Evolutionary conservation across 306 rosid genomes (phyloP).

Genomic region (Sophora flavescens): DNA sequence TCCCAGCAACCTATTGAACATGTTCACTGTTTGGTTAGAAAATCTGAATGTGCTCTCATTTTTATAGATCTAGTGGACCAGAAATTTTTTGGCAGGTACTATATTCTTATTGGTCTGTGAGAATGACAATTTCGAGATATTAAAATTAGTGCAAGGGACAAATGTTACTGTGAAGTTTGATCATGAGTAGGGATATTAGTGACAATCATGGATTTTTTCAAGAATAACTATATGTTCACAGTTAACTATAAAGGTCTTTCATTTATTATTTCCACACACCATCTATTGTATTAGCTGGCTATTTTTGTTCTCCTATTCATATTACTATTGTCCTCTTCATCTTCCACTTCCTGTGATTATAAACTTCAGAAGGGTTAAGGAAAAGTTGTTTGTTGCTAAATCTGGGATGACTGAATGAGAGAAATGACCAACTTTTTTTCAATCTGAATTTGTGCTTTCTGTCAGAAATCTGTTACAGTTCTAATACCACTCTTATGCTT

Average conservation of each 20-base stretch:
- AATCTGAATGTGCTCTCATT: slow-evolving; percentile 20
- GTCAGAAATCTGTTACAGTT: neutral
- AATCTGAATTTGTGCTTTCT: neutral
- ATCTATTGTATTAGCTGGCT: slow-evolving; percentile 1
- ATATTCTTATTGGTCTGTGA: neutral
- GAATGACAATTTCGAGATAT: neutral
- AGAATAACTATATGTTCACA: neutral
- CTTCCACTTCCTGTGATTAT: neutral
- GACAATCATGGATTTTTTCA: neutral
- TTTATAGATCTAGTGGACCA: neutral
- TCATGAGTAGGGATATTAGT: neutral
- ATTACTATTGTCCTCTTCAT: neutral
- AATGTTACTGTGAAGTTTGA: neutral
- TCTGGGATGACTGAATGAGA: neutral
- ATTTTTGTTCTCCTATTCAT: neutral
- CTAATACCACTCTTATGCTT: slow-evolving; percentile 19
- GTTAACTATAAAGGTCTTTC: neutral
- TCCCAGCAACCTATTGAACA: slow-evolving; percentile 14
- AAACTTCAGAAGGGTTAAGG: neutral
- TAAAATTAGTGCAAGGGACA: neutral
- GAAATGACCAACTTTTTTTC: slow-evolving; percentile 1
- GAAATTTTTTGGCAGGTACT: neutral
- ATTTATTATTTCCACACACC: neutral
- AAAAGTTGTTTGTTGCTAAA: neutral
- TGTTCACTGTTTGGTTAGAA: slow-evolving; percentile 19